Evolutionary conservation across 1,139 yeast genomes (phyloP), one percentile per base, ranked within the genome.

Genomic region (Pichia terricola): DNA sequence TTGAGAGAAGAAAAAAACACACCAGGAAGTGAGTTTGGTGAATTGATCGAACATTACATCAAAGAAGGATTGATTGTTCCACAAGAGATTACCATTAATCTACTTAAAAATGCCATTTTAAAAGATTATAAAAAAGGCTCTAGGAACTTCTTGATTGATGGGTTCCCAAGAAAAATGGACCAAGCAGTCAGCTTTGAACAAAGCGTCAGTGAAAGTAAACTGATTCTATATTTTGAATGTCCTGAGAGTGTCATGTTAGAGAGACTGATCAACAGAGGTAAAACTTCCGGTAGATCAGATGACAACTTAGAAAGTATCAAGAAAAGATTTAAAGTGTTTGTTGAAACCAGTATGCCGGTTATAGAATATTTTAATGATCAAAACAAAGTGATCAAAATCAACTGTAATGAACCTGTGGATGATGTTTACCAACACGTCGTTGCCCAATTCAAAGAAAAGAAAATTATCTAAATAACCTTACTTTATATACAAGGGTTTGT

Each of bases 161-260:
- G 98, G 2, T 91, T 91, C 75, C 98, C 98, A 36, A 76, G 98
- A 62, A 87, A 89, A 63, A 89, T 91, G 96, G 98, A 91, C 66
- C 98, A 91, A 68, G 97, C 97, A 0, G 51, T 84, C 41, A 84
- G 91, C 33, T 91, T 91, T 62, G 98, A 91, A 66, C 77, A 83
- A 45, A 72, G 79, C 50, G 79, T 91, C 40, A 89, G 86, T 40
- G 77, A 73, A 45, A 78, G 91, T 42, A 72, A 84, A 39, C 79
- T 88, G 65, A 84, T 94, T 2, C 71, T 91, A 48, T 91, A 86
- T 70, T 91, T 91, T 60, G 95, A 89, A 55, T 91, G 98, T 64
- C 95, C 96, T 4, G 97, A 91, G 65, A 65, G 68, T 42, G 85
- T 86, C 45, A 89, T 91, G 97, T 72, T 88, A 53, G 67, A 76